These are phyloP conservation scores for Penicillium egyptiacum DNA, from an alignment of 495 filamentous ascomycete species.

Conservation along the genomic window DNA sequence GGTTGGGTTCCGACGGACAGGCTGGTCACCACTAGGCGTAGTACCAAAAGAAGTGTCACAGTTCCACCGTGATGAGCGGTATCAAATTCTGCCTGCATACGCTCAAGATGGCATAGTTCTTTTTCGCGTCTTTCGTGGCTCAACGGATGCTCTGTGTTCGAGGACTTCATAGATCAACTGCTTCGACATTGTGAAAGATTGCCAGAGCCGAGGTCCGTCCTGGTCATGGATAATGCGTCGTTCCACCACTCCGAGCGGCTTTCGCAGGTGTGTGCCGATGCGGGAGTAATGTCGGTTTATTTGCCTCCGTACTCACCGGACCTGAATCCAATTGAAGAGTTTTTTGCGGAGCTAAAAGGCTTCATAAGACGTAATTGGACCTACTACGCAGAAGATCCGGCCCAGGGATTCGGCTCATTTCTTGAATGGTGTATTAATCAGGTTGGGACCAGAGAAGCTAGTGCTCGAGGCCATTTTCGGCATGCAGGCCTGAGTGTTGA, in stretches of 20 bases:
- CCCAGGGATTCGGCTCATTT: conserved; percentile 34
- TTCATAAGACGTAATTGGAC: conserved; percentile 29
- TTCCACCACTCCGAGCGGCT: no score
- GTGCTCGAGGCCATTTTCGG: conserved; percentile 25
- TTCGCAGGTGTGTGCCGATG: no score
- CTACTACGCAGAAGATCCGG: conserved; percentile 33
- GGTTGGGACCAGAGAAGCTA: conserved; percentile 24
- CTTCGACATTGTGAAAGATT: conserved; percentile 33
- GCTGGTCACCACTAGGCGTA: conserved; percentile 30
- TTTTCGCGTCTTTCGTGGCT: conserved; percentile 35
- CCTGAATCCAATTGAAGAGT: conserved; percentile 24
- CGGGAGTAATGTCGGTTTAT: conserved; percentile 25
- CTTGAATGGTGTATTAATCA: conserved; percentile 27
- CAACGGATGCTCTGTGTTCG: conserved; percentile 35
- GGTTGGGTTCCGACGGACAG: conserved; percentile 23
- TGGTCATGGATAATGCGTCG: no score
- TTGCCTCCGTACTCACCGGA: conserved; percentile 29
- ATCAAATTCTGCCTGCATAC: conserved; percentile 42
- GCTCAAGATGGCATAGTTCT: conserved; percentile 37
- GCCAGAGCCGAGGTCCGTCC: conserved; percentile 29
- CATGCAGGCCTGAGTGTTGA: not conserved
- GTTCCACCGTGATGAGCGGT: conserved; percentile 31
- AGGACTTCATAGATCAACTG: conserved; percentile 41
- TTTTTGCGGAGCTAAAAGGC: conserved; percentile 25
- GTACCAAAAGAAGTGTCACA: conserved; percentile 30